These are phyloP conservation scores for Lathyrus tuberosus DNA, from an alignment of 306 rosid species.

Conservation along the genomic window DNA sequence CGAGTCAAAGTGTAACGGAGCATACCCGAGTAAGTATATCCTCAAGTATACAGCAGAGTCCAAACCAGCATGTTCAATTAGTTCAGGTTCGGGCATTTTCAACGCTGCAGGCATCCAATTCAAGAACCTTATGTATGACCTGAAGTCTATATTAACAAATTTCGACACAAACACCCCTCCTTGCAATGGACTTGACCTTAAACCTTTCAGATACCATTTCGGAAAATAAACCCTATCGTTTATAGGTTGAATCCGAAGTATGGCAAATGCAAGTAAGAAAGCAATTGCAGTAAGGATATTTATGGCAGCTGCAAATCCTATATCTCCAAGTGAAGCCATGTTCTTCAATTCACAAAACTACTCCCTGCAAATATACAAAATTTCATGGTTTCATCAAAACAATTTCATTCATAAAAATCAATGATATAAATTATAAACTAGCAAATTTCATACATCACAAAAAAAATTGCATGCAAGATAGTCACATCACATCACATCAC, in stretches of 20 bases:
- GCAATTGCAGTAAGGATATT: slow-evolving; percentile 78
- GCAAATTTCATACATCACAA: background rate
- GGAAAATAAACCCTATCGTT: slow-evolving; percentile 98
- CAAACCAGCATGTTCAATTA: slow-evolving; percentile 88
- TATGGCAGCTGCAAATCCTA: slow-evolving; percentile 86
- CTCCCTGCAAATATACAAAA: slow-evolving; percentile 42
- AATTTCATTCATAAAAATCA: slow-evolving; percentile 26
- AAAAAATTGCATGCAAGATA: background rate
- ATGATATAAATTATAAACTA: background rate
- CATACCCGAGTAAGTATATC: slow-evolving; percentile 90
- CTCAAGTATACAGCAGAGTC: slow-evolving; percentile 92
- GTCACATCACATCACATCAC: slow-evolving; percentile 11
- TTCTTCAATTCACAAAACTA: slow-evolving; percentile 23
- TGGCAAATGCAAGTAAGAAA: slow-evolving; percentile 78
- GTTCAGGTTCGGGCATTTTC: slow-evolving; percentile 96
- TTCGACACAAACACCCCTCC: slow-evolving; percentile 69
- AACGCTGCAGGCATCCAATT: slow-evolving; percentile 95
- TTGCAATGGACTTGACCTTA: slow-evolving; percentile 74
- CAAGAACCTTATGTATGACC: slow-evolving; percentile 71
- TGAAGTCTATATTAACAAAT: slow-evolving; percentile 89
- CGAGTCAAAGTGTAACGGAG: background rate
- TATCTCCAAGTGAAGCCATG: slow-evolving; percentile 85
- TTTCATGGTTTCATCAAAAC: slow-evolving; percentile 19
- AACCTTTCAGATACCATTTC: slow-evolving; percentile 93
- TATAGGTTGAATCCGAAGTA: slow-evolving; percentile 89